phyloP scores from a whole-genome alignment of 441 rosid species.

The Bruguiera hainesii region DNA sequence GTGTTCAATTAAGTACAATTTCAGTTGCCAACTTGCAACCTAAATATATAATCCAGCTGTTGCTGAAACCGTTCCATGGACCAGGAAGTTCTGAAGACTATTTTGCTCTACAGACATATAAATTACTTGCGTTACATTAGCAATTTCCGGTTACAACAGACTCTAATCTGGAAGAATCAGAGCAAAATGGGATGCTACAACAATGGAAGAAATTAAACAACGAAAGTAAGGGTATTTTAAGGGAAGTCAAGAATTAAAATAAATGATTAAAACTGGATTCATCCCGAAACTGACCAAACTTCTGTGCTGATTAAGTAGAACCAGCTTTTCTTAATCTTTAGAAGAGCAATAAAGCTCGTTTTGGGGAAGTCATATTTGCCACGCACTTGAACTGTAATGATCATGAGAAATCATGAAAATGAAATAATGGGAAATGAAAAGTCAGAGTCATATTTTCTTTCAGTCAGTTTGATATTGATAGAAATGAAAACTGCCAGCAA shows the following conservation, averaged over 20 bases:
- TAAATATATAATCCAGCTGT: slow-evolving; percentile 12
- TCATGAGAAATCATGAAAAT: slow-evolving; percentile 13
- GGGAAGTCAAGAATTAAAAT: slow-evolving; percentile 12
- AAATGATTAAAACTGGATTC: slow-evolving; percentile 25
- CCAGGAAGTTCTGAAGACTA: slow-evolving; percentile 25
- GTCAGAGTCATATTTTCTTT: neutral
- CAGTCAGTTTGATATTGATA: neutral
- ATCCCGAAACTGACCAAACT: slow-evolving; percentile 14
- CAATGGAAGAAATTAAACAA: slow-evolving; percentile 20
- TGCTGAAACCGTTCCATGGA: slow-evolving; percentile 21
- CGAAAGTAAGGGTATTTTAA: neutral
- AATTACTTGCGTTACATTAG: slow-evolving; percentile 21
- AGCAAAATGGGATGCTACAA: slow-evolving; percentile 38
- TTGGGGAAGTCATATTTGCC: slow-evolving; percentile 53
- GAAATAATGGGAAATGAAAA: neutral
- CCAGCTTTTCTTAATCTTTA: slow-evolving; percentile 34
- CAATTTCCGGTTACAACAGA: slow-evolving; percentile 27
- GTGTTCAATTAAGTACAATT: slow-evolving; percentile 27
- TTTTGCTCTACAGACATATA: slow-evolving; percentile 20
- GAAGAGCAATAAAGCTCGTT: slow-evolving; percentile 54
- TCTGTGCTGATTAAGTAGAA: slow-evolving; percentile 23
- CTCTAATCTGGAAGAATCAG: slow-evolving; percentile 39
- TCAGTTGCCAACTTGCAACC: slow-evolving; percentile 25
- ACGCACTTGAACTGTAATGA: slow-evolving; percentile 69
- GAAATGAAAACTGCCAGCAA: neutral